Evolutionary conservation across 345 rosid genomes (phyloP), one percentile per base, ranked within the genome.

Genomic region (Psidium friedrichsthalianum): DNA sequence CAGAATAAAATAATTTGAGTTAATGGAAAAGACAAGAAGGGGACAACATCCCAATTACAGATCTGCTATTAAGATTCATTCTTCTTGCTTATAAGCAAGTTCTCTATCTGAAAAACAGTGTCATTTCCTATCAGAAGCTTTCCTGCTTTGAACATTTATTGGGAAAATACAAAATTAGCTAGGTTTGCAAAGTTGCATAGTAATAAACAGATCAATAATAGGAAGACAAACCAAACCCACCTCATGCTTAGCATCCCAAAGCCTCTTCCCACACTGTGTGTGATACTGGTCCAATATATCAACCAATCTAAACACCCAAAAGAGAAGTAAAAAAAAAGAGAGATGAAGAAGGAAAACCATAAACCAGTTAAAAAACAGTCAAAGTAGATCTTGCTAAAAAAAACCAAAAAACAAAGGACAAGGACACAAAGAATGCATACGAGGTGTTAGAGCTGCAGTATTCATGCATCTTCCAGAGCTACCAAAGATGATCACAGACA

Each of bases 181-280:
- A 36, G 80, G 13, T 69, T 69, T 69, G 47, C 13, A 69, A 56
- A 56, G 59, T 56, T 56, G n/a, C 59, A 56, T 36, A 20, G 78
- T 69, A 36, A 69, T 47, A 47, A 36, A 36, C 47, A 36, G 47
- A 69, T 69, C 47, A 18, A 69, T 36, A 69, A 32, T 69, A 24
- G 47, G 82, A 74, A 49, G 57, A 51, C 32, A 24, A 24, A 29
- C 13, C 58, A 61, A 85, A 86, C 85, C 83, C 85, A 97, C 99
- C 98, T 97, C 99, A 91, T 96, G 99, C 88, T 95, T 96, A 85
- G 94, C 95, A 92, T 97, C 98, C 99, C 99, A 96, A 57, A 97
- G 84, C 91, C 92, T 95, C 86, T 95, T 93, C 81, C 98, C 96
- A 83, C 95, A 92, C 82, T 90, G 90, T 85, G 92, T 94, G 83